Evolutionary conservation across 495 filamentous ascomycete species (phyloP), one percentile per base, ranked within the genome.

Genomic region (Neurospora terricola): DNA sequence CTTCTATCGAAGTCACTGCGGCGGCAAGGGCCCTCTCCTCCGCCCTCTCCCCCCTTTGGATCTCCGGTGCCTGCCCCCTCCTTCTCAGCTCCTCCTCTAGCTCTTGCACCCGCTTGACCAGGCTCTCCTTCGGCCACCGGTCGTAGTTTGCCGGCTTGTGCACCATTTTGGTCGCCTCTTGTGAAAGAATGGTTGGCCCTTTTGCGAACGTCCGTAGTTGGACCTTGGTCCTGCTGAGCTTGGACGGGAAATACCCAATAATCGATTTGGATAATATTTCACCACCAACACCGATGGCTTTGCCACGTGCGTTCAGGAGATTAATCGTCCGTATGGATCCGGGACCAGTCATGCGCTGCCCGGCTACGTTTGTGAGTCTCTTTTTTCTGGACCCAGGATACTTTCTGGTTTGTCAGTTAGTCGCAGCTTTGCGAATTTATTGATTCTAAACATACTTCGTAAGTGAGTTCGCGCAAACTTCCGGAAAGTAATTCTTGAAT

Each of bases 71-170:
- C 54, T 27, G 48, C 4, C 34, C 42, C 37, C 69, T 74, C n/a
- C 48, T 27, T 38, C 69, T 70, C 40, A 92, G 81, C 75, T 90
- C 83, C 68, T 81, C 80, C 78, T 96, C 93, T 16, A 96, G 84
- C 54, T 86, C 80, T 11, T 82, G 84, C 38, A 96, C 88, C 4
- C 91, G 86, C 72, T 87, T 78, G 73, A 96, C 86, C 27, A 96
- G 84, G 69, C 84, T 87, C 21, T 88, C 84, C 70, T 88, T 88
- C 23, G 86, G 89, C 92, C 92, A 95, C 43, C 82, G 82, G 16
- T 73, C 72, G 74, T 85, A 86, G 40, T 77, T 70, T 10, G 42
- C 73, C 37, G 76, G 43, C 12, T 76, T 72, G 5, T 5, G 5
- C 34, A 76, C 78, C 78, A 81, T 82, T 68, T 78, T 81, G 69